A percentile compares a stretch with the other conserved stretches of the same genome.
These are phyloP conservation scores for Septoria petroselini DNA, from an alignment of 2,329 filamentous ascomycete species.

Conservation along the genomic window DNA sequence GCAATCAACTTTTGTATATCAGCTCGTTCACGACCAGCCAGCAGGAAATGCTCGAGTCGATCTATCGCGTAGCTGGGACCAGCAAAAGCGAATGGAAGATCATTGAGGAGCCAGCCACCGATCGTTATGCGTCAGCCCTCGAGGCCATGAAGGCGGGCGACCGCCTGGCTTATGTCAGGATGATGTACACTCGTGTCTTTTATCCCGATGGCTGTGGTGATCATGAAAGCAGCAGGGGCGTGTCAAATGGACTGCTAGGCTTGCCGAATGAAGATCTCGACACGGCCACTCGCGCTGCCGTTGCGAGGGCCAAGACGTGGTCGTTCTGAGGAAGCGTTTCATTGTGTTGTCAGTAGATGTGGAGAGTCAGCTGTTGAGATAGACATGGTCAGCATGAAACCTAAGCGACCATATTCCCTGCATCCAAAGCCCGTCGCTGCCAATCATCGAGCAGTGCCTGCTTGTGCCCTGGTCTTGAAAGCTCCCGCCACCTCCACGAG, in stretches of 20 bases:
- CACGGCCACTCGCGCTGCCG: conserved; percentile 47
- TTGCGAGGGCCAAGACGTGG: conserved; percentile 12
- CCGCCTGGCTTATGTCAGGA: conserved; percentile 18
- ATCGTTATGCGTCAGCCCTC: conserved; percentile 51
- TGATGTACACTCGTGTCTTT: conserved; percentile 54
- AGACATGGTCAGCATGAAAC: not conserved
- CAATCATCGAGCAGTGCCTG: conserved; percentile 14
- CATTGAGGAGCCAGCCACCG: conserved; percentile 44
- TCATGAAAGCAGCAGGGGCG: conserved; percentile 40
- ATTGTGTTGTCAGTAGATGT: not conserved
- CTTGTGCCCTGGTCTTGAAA: not conserved
- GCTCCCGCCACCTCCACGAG: conserved; percentile 6
- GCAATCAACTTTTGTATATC: conserved; percentile 52
- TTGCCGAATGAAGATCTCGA: conserved; percentile 58
- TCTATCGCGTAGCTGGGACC: conserved; percentile 57
- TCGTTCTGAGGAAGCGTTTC: not conserved
- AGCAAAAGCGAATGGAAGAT: conserved; percentile 61
- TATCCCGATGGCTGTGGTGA: conserved; percentile 36
- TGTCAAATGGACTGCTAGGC: conserved; percentile 55
- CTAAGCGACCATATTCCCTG: conserved; percentile 7
- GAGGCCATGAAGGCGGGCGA: conserved; percentile 47
- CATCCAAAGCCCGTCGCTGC: not conserved
- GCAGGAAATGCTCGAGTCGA: conserved; percentile 62
- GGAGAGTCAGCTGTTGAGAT: not conserved
- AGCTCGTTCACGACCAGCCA: conserved; percentile 60